Percentiles rank a stretch among this genome's conserved stretches.
These are phyloP conservation scores for Gossypium turneri DNA, from an alignment of 345 rosid genomes.

Conservation along the genomic window DNA sequence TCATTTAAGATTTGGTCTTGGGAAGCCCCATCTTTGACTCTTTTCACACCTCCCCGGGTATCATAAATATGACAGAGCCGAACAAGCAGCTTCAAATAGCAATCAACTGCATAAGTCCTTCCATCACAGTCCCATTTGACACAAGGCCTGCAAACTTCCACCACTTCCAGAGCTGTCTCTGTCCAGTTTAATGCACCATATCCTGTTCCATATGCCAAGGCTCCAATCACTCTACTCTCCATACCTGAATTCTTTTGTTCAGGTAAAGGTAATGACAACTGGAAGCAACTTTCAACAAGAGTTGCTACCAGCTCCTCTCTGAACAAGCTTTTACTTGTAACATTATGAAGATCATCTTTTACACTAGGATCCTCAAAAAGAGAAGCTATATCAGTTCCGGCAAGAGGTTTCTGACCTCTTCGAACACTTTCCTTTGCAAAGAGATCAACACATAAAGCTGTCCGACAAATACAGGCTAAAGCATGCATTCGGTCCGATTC, in stretches of 20 bases:
- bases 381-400: slow-evolving; percentile 93
- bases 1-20: slow-evolving; percentile 94
- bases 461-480: slow-evolving; percentile 91
- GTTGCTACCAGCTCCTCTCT: slow-evolving; percentile 96
- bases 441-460: slow-evolving; percentile 97
- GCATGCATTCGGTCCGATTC: slow-evolving; percentile 99
- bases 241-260: slow-evolving; percentile 89
- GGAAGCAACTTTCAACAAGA: slow-evolving; percentile 97
- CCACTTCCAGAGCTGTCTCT: slow-evolving; percentile 94
- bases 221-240: slow-evolving; percentile 99
- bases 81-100: slow-evolving; percentile 90
- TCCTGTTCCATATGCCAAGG: slow-evolving; percentile 98
- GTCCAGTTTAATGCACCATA: slow-evolving; percentile 99
- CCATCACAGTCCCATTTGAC: slow-evolving; percentile 99
- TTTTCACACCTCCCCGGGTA: slow-evolving; percentile 95
- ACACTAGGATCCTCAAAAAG: slow-evolving; percentile 89
- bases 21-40: slow-evolving; percentile 96
- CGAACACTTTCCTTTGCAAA: slow-evolving; percentile 93
- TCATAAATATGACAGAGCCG: slow-evolving; percentile 93
- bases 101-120: slow-evolving; percentile 91
- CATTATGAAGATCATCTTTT: slow-evolving; percentile 82
- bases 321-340: slow-evolving; percentile 77
- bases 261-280: slow-evolving; percentile 89
- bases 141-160: slow-evolving; percentile 96
- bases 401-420: slow-evolving; percentile 96